Conservation (phyloP, 2,329 filamentous ascomycete genomes). For the Nothophoma quercina region DNA sequence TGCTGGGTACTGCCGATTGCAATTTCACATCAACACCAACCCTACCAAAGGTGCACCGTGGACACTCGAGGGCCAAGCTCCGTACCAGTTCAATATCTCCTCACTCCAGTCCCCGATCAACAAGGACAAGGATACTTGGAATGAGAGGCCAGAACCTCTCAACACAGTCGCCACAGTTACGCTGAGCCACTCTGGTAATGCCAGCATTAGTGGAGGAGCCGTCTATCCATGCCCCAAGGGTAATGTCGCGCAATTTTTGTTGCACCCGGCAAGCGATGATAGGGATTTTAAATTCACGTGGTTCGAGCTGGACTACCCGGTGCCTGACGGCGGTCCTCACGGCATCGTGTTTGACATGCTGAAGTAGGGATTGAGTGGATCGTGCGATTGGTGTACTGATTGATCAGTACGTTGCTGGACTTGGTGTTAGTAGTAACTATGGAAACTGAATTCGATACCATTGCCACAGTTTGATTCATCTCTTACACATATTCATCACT, state of each 20-base stretch:
- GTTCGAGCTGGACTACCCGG: conserved; percentile 41
- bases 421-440: no score
- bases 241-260: conserved; percentile 35
- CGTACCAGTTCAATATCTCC: conserved; percentile 38
- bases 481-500: no score
- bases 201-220: conserved; percentile 20
- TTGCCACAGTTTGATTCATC: no score
- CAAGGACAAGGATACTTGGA: conserved; percentile 41
- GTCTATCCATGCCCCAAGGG: conserved; percentile 34
- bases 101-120: conserved; percentile 32
- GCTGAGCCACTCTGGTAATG: conserved; percentile 20
- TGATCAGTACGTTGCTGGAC: no score
- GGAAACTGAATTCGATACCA: no score
- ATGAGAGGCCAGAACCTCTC: conserved; percentile 26
- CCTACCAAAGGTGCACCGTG: conserved; percentile 28
- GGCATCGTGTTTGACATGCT: conserved; percentile 44
- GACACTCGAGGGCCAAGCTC: conserved; percentile 25
- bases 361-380: conserved; percentile 3
- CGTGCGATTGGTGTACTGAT: background rate
- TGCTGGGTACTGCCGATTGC: conserved; percentile 34
- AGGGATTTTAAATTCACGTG: conserved; percentile 33
- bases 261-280: conserved; percentile 28
- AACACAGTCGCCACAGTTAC: conserved; percentile 29
- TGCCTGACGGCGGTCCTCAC: conserved; percentile 30
- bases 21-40: conserved; percentile 35